These are phyloP conservation scores for Macadamia tetraphylla DNA, from an alignment of 164 flowering plant species.

Conservation along the genomic window DNA sequence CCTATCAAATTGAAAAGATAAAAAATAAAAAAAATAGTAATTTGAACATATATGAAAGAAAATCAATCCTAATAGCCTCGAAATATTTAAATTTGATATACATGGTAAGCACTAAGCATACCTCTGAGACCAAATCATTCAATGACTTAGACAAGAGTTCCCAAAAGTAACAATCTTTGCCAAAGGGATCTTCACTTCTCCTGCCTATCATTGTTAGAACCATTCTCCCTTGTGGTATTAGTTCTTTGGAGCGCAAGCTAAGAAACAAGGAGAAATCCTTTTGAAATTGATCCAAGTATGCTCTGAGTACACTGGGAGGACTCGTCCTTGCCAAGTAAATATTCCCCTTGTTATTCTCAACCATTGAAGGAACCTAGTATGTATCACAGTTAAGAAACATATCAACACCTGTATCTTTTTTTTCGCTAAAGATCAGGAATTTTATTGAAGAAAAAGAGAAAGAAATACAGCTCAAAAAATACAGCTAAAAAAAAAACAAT, in stretches of 20 bases:
- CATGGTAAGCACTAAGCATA: background rate
- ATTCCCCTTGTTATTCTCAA: slow-evolving; percentile 8
- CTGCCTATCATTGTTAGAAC: slow-evolving; percentile 6
- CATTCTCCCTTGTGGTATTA: slow-evolving; percentile 2
- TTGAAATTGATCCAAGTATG: slow-evolving; percentile 8
- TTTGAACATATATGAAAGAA: background rate
- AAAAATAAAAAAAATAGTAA: background rate
- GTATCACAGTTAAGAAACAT: no score
- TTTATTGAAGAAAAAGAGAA: no score
- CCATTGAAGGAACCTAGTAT: background rate
- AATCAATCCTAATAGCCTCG: background rate
- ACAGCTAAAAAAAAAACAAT: no score
- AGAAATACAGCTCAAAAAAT: no score
- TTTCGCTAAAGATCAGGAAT: no score
- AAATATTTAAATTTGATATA: background rate
- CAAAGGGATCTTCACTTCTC: background rate
- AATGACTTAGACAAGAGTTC: slow-evolving; percentile 1
- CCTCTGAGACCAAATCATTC: slow-evolving; percentile 2
- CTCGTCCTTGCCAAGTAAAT: slow-evolving; percentile 11
- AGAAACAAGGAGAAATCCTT: slow-evolving; percentile 11
- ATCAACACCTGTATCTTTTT: no score
- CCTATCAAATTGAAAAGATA: background rate
- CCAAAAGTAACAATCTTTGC: background rate
- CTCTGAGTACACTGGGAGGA: slow-evolving; percentile 7
- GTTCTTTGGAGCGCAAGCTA: slow-evolving; percentile 1